phyloP scores from a whole-genome alignment of 257 asterid genomes.

The Gentiana dahurica region DNA sequence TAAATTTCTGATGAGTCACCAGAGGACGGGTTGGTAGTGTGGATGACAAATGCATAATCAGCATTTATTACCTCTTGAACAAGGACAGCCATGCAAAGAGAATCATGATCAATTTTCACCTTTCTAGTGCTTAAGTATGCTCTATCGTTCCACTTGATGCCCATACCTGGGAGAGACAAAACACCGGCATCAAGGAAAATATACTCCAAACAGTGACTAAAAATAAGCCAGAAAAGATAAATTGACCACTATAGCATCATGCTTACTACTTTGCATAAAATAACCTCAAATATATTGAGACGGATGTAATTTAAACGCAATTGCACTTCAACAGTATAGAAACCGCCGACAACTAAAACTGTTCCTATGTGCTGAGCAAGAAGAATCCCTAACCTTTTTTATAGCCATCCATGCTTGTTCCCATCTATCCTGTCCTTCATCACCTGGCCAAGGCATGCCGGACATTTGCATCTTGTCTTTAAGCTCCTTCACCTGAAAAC shows the following conservation, averaged over 20 bases:
- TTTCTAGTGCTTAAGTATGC: constrained; percentile 96
- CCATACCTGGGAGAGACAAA: constrained; percentile 64
- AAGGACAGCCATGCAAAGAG: constrained; percentile 98
- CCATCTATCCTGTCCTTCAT: constrained; percentile 91
- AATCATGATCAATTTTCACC: constrained; percentile 88
- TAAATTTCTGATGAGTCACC: constrained; percentile 90
- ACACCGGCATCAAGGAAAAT: background rate
- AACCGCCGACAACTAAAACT: background rate
- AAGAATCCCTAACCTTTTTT: constrained; percentile 46
- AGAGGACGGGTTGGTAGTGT: constrained; percentile 94
- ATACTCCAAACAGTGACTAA: constrained; percentile 5
- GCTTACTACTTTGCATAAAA: too few relatives aligned
- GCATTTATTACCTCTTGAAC: constrained; percentile 96
- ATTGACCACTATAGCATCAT: background rate
- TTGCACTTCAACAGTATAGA: constrained; percentile 1
- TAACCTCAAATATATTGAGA: too few relatives aligned
- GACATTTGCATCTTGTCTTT: constrained; percentile 79
- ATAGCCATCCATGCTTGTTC: constrained; percentile 98
- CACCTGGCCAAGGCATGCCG: constrained; percentile 99
- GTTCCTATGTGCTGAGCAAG: background rate
- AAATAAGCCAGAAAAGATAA: background rate
- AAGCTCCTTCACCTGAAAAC: constrained; percentile 64
- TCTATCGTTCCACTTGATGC: constrained; percentile 99
- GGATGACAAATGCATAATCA: constrained; percentile 98
- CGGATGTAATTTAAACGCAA: too few relatives aligned